Base-by-base conservation (phyloP, 306 rosid genomes). In the Glycine latifolia region DNA sequence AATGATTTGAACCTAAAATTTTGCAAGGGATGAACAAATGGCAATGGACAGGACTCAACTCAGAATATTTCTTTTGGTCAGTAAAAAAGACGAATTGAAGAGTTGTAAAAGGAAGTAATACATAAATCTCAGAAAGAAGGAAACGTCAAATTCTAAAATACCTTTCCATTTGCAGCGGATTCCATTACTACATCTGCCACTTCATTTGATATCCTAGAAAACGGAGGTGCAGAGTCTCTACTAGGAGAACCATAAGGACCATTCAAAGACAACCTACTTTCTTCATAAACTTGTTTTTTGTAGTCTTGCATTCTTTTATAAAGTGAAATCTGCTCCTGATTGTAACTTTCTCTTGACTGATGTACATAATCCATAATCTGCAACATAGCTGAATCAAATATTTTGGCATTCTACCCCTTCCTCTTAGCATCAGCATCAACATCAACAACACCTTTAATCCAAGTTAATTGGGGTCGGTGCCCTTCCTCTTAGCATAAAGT, bases 101-200 rank as follows among this genome's bases (percentile, higher is more conserved):
- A 62, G 26, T 17, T 74, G 55, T 63, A 8, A 62, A 68, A 77
- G 58, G 46, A 16, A 78, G 53, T 39, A 59, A 44, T 58, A 52
- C 63, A 39, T 43, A 55, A 55, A 43, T 49, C 39, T 17, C 49
- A 75, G 68, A 76, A 62, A 61, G 70, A 76, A 75, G 65, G 66
- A 60, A 26, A 48, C 37, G 10, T 63, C 26, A 14, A 59, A 76
- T 79, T 62, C 62, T 43, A 67, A 63, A 68, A 67, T 87, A 89
- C 97, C 94, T 91, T 89, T 83, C 97, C 97, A 67, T 87, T 82
- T 63, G 87, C 81, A 67, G 97, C 85, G 60, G 95, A 89, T 85
- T 93, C 91, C 90, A 83, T 89, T 63, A 88, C 94, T 35, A 87
- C 88, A 80, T 89, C 94, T 62, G 73, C 89, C 75, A 87, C 89